These are phyloP conservation scores for Tolypocladium tundrense DNA, from an alignment of 2,329 filamentous ascomycete species.

Conservation along the genomic window DNA sequence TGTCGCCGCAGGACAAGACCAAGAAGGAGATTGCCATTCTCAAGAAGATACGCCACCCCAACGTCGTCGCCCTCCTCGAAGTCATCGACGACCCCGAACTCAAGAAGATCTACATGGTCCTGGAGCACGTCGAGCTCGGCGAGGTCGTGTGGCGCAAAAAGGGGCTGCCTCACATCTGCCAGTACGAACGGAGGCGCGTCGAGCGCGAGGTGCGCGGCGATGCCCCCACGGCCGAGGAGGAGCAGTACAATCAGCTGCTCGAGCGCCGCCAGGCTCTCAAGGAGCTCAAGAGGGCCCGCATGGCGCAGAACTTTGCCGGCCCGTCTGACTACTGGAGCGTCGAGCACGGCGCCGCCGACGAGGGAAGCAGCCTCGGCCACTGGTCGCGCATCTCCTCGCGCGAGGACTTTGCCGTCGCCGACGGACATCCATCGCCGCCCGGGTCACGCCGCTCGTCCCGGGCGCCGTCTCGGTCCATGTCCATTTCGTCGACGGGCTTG, in stretches of 20 bases:
- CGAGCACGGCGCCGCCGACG: slow-evolving; percentile 59
- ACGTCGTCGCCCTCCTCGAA: slow-evolving; percentile 89
- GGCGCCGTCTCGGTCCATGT: slow-evolving; percentile 37
- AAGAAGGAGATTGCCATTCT: slow-evolving; percentile 96
- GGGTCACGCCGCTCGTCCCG: slow-evolving; percentile 32
- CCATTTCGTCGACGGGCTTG: slow-evolving; percentile 26
- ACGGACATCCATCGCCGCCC: slow-evolving; percentile 25
- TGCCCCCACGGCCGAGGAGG: slow-evolving; percentile 47
- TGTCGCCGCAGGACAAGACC: slow-evolving; percentile 63
- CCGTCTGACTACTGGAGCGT: slow-evolving; percentile 70
- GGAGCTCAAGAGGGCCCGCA: slow-evolving; percentile 45
- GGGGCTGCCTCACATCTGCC: slow-evolving; percentile 71
- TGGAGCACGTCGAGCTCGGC: slow-evolving; percentile 89
- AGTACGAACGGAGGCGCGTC: slow-evolving; percentile 71
- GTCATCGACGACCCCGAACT: slow-evolving; percentile 95
- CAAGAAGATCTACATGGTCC: slow-evolving; percentile 96
- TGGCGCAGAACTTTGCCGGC: slow-evolving; percentile 36
- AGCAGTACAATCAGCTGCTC: slow-evolving; percentile 48
- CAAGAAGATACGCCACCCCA: slow-evolving; percentile 96
- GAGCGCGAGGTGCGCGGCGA: slow-evolving; percentile 60
- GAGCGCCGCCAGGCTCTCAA: slow-evolving; percentile 49
- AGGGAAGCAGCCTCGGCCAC: slow-evolving; percentile 28
- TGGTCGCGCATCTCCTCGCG: slow-evolving; percentile 32
- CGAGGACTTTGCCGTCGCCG: slow-evolving; percentile 27
- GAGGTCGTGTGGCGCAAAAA: slow-evolving; percentile 93